Conservation (phyloP, 345 rosid species). For the Boechera divaricarpa region DNA sequence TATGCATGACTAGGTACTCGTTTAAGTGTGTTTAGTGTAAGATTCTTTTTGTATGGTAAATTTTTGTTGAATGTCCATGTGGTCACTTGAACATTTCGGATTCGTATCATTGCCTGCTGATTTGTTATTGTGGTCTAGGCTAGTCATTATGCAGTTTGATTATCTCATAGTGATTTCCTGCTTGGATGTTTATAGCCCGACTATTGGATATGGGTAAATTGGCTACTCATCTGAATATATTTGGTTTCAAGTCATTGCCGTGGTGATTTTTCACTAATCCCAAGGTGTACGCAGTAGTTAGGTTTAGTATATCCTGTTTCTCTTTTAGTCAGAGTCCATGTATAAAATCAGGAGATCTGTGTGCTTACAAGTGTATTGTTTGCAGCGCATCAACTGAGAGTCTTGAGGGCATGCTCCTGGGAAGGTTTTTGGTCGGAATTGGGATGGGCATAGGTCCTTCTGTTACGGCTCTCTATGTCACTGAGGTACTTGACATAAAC, state of each 20-base stretch:
- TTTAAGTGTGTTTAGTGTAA: slow-evolving; percentile 1
- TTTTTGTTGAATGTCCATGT: slow-evolving; percentile 16
- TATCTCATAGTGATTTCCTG: not conserved
- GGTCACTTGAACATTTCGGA: slow-evolving; percentile 13
- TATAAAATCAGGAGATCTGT: slow-evolving; percentile 32
- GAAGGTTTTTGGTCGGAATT: slow-evolving; percentile 88
- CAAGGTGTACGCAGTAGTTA: slow-evolving; percentile 16
- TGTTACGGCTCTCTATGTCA: slow-evolving; percentile 88
- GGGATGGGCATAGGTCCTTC: slow-evolving; percentile 96
- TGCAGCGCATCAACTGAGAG: slow-evolving; percentile 80
- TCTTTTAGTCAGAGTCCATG: not conserved
- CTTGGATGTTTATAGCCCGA: not conserved
- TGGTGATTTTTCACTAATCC: slow-evolving; percentile 6
- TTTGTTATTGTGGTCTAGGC: slow-evolving; percentile 14
- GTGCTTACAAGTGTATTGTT: slow-evolving; percentile 32
- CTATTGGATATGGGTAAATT: slow-evolving; percentile 7
- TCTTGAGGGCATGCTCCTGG: slow-evolving; percentile 92
- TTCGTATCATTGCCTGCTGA: slow-evolving; percentile 3
- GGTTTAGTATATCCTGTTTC: slow-evolving; percentile 4
- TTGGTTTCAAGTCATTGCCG: slow-evolving; percentile 20
- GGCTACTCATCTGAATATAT: slow-evolving; percentile 10
- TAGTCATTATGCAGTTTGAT: slow-evolving; percentile 24
- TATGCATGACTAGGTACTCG: slow-evolving; percentile 18
- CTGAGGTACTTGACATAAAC: slow-evolving; percentile 68
- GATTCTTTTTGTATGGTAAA: not conserved